A percentile compares a stretch with the other conserved stretches of the same genome.
Evolutionary conservation across 2,329 filamentous ascomycete species (phyloP).

Genomic region (Paecilomyces sp.): DNA sequence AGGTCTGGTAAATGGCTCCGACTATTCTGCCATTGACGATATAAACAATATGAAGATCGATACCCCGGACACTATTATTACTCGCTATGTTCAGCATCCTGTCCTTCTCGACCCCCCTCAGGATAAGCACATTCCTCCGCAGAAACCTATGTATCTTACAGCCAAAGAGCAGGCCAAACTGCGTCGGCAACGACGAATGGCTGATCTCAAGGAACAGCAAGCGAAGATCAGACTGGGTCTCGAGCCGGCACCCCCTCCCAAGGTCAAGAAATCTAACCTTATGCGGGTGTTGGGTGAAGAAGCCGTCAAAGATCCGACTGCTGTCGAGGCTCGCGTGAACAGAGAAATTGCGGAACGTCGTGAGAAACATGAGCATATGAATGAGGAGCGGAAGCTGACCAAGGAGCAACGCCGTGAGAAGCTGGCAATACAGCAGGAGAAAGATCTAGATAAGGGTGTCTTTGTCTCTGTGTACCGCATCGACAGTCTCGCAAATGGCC

Average conservation of each 20-base stretch:
- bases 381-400: constrained; percentile 79
- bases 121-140: constrained; percentile 68
- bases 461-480: constrained; percentile 84
- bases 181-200: constrained; percentile 81
- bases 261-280: constrained; percentile 94
- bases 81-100: constrained; percentile 85
- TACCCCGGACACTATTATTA: constrained; percentile 77
- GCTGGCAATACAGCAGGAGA: constrained; percentile 71
- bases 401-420: constrained; percentile 86
- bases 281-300: constrained; percentile 95
- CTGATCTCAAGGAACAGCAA: constrained; percentile 90
- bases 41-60: constrained; percentile 63
- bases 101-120: constrained; percentile 86
- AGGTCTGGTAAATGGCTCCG: constrained; percentile 66
- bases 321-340: constrained; percentile 90
- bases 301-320: constrained; percentile 91
- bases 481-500: constrained; percentile 79
- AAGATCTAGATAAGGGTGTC: constrained; percentile 81
- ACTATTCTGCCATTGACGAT: constrained; percentile 65
- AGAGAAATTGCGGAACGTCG: constrained; percentile 83
- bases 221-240: constrained; percentile 90
- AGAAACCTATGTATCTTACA: constrained; percentile 90
- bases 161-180: constrained; percentile 85
- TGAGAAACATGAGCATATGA: constrained; percentile 67
- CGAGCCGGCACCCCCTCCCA: constrained; percentile 82